Evolutionary conservation across 2,329 filamentous ascomycete genomes (phyloP), one percentile per base, ranked within the genome.

Genomic region (Calonectria pteridis): DNA sequence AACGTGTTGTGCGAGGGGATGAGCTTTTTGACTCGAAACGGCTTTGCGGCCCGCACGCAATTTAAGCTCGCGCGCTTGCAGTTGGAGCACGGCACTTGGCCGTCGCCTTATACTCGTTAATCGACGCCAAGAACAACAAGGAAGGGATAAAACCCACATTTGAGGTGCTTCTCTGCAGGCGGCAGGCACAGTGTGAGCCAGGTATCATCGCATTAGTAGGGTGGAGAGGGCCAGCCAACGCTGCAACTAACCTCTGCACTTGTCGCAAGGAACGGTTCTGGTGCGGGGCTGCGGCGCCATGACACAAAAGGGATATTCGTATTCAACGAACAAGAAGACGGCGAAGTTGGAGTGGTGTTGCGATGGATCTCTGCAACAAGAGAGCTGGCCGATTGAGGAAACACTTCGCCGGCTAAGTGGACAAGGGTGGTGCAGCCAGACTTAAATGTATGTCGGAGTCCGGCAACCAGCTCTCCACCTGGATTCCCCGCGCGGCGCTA

Each of bases 281-380:
- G 70, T 66, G 65, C 73, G 73, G 70, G 73, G 64, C 68, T 71
- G 73, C 70, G 73, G 70, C 58, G 73, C 37, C 75, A 76, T 76
- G n/a, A 6, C 40, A 66, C 16, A 0, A 18, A 26, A 37, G 43
- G 20, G 5, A 20, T 20, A 33, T 10, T 28, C 11, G 43, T 16
- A 20, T 29, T 35, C 35, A 18, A 40, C 2, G 6, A 46, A 23
- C 0, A n/a, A n/a, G 3, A 18, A 40, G 11, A 33, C 50, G 43
- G 20, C 23, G 33, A 50, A 6, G 20, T 51, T 28, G 20, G 64
- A 33, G 14, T 35, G 46, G 40, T 50, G 64, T 67, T 53, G 46
- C 10, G 26, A 20, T n/a, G 37, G 23, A 23, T 29, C 28, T 3
- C n/a, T 9, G 18, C 40, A 6, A 29, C 20, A 29, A 65, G 11